Conservation (phyloP, 1,139 yeast genomes). For the Yamadazyma taylorii region DNA sequence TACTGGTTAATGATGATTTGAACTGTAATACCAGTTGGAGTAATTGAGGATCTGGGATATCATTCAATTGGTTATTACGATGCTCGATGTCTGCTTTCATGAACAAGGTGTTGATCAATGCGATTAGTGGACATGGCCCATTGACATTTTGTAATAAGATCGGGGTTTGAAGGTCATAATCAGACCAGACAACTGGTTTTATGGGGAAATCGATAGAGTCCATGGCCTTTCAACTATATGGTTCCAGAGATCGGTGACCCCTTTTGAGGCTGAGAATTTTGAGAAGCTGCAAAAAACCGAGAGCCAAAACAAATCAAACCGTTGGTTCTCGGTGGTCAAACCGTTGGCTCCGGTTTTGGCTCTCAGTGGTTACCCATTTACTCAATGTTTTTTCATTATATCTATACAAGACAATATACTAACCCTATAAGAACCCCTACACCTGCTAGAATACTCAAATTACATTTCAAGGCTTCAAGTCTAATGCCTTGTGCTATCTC, state of each 20-base stretch:
- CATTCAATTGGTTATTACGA: conserved; percentile 16
- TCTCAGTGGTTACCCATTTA: too few species aligned
- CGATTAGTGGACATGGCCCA: conserved; percentile 91
- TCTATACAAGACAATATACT: conserved; percentile 2
- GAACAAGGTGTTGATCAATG: conserved; percentile 70
- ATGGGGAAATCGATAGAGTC: conserved; percentile 24
- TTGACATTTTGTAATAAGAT: conserved; percentile 77
- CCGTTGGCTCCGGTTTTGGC: too few species aligned
- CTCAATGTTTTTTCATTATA: too few species aligned
- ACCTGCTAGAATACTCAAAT: conserved; percentile 16
- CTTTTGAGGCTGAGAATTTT: background rate
- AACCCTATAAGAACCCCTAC: conserved; percentile 1
- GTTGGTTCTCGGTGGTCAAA: too few species aligned
- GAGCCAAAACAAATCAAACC: background rate
- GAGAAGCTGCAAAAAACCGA: background rate
- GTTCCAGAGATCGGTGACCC: too few species aligned
- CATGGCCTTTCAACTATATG: too few species aligned
- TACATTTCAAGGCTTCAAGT: conserved; percentile 29
- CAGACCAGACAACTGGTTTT: conserved; percentile 29
- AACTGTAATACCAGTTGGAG: conserved; percentile 9
- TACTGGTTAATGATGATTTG: conserved; percentile 6
- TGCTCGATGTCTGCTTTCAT: conserved; percentile 39
- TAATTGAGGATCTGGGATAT: conserved; percentile 5
- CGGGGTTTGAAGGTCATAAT: conserved; percentile 42
- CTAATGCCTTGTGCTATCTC: conserved; percentile 26